Conservation (phyloP, 2,329 filamentous ascomycete species). For the Cercospora janseana region DNA sequence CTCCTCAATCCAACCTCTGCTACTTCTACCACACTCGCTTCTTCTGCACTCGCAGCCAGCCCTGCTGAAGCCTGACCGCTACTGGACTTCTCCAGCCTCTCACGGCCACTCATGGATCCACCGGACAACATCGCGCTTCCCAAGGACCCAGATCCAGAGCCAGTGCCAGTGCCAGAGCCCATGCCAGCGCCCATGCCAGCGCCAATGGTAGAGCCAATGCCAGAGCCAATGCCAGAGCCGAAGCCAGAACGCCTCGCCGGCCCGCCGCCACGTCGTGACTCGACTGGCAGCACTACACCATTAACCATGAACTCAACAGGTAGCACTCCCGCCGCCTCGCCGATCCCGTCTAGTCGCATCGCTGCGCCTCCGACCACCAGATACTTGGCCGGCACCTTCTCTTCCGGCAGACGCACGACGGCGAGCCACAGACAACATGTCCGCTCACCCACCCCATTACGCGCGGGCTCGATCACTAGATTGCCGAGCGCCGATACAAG, state of each 20-base stretch:
- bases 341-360: neutral
- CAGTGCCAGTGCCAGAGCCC: neutral
- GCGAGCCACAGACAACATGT: conserved; percentile 11
- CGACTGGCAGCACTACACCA: conserved; percentile 4
- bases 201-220: too few species aligned
- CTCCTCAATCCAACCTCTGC: too few species aligned
- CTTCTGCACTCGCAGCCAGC: too few species aligned
- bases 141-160: too few species aligned
- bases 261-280: neutral
- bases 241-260: neutral
- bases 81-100: too few species aligned
- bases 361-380: conserved; percentile 1
- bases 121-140: too few species aligned
- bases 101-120: too few species aligned
- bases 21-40: too few species aligned
- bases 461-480: conserved; percentile 5
- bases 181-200: neutral
- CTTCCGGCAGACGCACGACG: conserved; percentile 30
- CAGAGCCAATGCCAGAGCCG: neutral
- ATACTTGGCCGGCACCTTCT: conserved; percentile 28
- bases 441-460: neutral
- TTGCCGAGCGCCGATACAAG: neutral
- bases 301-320: neutral
- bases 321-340: neutral
- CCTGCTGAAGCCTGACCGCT: too few species aligned